Conservation (phyloP, 2,329 filamentous ascomycete genomes). For the Sporothrix schenckii region DNA sequence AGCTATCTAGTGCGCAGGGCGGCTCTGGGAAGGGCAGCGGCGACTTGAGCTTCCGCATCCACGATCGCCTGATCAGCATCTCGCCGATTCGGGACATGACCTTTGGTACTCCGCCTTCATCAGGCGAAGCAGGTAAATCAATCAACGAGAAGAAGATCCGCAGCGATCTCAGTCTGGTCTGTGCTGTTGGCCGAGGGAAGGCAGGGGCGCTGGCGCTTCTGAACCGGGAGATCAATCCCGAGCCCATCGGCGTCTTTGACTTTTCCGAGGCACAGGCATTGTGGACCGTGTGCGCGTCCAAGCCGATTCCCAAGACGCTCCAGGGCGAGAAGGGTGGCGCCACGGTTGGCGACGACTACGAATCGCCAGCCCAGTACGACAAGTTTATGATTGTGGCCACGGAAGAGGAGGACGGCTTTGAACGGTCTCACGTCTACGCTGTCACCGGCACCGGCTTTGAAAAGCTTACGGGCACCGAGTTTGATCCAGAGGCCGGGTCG, state of each 20-base stretch:
- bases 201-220: constrained; percentile 74
- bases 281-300: constrained; percentile 78
- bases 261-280: constrained; percentile 74
- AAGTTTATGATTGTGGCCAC: constrained; percentile 84
- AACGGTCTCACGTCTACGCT: constrained; percentile 77
- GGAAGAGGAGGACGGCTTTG: constrained; percentile 63
- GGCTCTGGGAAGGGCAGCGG: constrained; percentile 52
- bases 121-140: constrained; percentile 50
- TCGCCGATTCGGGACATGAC: constrained; percentile 78
- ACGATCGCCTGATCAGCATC: constrained; percentile 76
- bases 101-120: constrained; percentile 60
- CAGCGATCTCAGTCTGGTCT: constrained; percentile 62
- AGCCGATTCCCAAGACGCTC: constrained; percentile 64
- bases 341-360: constrained; percentile 58
- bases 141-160: constrained; percentile 50
- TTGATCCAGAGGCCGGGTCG: constrained; percentile 83
- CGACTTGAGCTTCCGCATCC: constrained; percentile 72
- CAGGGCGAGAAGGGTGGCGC: constrained; percentile 55
- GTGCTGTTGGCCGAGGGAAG: constrained; percentile 64
- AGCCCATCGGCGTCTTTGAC: constrained; percentile 68
- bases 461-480: constrained; percentile 79
- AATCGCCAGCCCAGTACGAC: constrained; percentile 66
- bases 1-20: constrained; percentile 45
- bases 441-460: constrained; percentile 74
- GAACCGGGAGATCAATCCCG: constrained; percentile 75